These are phyloP conservation scores for Mycotypha africana DNA, from an alignment of 371 early-diverging fungal species.

Conservation along the genomic window DNA sequence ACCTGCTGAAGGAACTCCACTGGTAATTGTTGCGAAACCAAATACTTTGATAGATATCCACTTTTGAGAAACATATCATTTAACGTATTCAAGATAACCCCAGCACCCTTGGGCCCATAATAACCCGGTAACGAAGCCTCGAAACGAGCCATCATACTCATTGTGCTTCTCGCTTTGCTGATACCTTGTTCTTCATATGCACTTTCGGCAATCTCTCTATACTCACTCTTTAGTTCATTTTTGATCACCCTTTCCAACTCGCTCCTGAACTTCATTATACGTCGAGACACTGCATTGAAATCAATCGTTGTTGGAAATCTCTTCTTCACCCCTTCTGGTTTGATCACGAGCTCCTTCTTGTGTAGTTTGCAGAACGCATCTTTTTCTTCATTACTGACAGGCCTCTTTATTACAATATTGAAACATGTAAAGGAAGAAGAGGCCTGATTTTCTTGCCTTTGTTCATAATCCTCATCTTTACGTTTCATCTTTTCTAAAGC, in stretches of 20 bases:
- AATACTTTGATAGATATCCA: constrained; percentile 21
- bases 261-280: constrained; percentile 18
- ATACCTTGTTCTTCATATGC: constrained; percentile 38
- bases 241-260: constrained; percentile 39
- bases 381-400: constrained; percentile 6
- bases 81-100: constrained; percentile 28
- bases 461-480: constrained; percentile 12
- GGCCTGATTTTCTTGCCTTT: neutral
- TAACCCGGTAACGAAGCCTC: constrained; percentile 50
- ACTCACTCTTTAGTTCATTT: constrained; percentile 22
- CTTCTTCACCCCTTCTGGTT: constrained; percentile 31
- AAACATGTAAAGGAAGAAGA: neutral
- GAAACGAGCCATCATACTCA: constrained; percentile 33
- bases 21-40: constrained; percentile 36
- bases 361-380: constrained; percentile 49
- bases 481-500: constrained; percentile 11
- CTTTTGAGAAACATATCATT: constrained; percentile 24
- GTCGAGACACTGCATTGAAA: constrained; percentile 24
- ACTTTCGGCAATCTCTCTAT: constrained; percentile 23
- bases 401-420: neutral
- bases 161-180: constrained; percentile 42
- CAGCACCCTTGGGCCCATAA: constrained; percentile 48
- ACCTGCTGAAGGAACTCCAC: constrained; percentile 55
- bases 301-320: constrained; percentile 42
- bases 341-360: constrained; percentile 31